Base-by-base conservation (phyloP, 108 stramenopile genomes). In the Aureococcus anophagefferens region DNA sequence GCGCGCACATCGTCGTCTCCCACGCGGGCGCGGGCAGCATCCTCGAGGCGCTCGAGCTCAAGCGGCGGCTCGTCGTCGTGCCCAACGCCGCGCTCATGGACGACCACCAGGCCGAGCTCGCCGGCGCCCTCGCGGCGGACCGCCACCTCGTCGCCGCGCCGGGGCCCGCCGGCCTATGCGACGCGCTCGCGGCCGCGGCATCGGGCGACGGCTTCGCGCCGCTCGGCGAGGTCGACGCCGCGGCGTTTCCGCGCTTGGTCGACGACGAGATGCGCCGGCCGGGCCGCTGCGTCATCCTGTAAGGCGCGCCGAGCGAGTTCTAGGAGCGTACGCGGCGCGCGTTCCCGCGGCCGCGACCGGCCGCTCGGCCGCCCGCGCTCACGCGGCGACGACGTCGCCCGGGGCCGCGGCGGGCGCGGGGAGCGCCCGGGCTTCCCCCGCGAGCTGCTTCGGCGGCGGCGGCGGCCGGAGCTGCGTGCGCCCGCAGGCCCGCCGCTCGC, bases 11-110 rank as follows among this genome's bases (percentile, higher is more conserved):
- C 63, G 88, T 96, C 32, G 51, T 97, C 17, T 86, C 85, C 65
- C 96, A 97, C 76, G 92, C 94, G 5, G 96, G 96, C 30, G 96
- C 96, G 34, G 96, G 96, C 13, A 91, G 88, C 29, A 77, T 97
- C 40, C 87, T 95, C 84, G 96, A 95, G 79, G 90, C 68, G 28
- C 63, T 69, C 36, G 64, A 28, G 37, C 18, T 34, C 0, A 29
- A 37, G 25, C 83, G 81, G 68, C 72, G 72, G 9, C 74, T 89
- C 46, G 81, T 94, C 18, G 95, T 92, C 7, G 91, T 93, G 0
- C 92, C 94, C 64, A 97, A 97, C 76, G 78, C 82, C 0, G 65
- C 45, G 21, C 84, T 97, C 32, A 97, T 97, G 96, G 81, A 95
- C 85, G 93, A 95, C 85, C 96, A 97, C 75, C 96, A 97, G 73